A percentile compares a stretch with the other conserved stretches of the same genome.
phyloP scores from a whole-genome alignment of 2,329 filamentous ascomycete species.

The Beauveria sp. region DNA sequence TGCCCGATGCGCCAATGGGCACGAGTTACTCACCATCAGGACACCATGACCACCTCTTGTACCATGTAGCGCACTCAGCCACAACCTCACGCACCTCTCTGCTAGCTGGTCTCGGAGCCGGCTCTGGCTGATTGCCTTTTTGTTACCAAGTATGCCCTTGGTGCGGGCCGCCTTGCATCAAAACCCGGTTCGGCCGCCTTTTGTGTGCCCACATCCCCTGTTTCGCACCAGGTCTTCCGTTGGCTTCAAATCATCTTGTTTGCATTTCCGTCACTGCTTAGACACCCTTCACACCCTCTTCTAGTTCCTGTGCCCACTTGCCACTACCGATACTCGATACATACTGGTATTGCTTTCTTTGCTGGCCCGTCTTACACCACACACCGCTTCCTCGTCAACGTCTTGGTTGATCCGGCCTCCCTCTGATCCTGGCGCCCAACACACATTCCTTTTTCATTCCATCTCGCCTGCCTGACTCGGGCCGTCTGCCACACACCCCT shows the following conservation, averaged over 20 bases:
- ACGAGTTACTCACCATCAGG: background rate
- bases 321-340: too few species aligned
- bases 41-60: background rate
- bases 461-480: conserved; percentile 5
- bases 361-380: background rate
- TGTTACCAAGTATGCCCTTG: conserved; percentile 1
- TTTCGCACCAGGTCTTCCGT: background rate
- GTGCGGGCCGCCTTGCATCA: background rate
- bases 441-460: conserved; percentile 1
- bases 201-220: background rate
- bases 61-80: background rate
- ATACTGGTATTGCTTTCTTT: background rate
- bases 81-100: background rate
- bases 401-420: conserved; percentile 5
- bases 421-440: conserved; percentile 7
- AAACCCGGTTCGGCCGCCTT: background rate
- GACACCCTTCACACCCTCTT: conserved; percentile 8
- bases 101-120: too few species aligned
- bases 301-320: background rate
- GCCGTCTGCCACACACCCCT: conserved; percentile 5
- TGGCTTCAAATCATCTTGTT: background rate
- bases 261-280: background rate
- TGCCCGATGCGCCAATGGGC: background rate
- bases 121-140: background rate
- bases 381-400: conserved; percentile 8